Conservation (phyloP, 2,329 filamentous ascomycete species). For the Xylaria arbuscula region DNA sequence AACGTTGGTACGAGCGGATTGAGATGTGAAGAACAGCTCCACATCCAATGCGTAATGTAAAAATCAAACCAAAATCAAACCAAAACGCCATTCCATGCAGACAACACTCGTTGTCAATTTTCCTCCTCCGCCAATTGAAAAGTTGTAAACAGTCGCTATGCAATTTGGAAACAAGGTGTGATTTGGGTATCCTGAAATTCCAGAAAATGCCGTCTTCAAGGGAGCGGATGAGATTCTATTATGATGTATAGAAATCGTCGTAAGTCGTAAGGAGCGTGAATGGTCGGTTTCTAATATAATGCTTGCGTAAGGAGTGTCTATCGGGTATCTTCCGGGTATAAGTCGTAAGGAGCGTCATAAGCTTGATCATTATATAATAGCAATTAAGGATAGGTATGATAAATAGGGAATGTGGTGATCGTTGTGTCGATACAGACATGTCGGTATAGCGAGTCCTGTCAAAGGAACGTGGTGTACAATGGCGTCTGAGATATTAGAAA, state of each 20-base stretch:
- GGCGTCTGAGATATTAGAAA: slow-evolving; percentile 49
- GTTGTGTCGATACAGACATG: slow-evolving; percentile 53
- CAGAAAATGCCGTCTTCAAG: slow-evolving; percentile 50
- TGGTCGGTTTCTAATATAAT: slow-evolving; percentile 49
- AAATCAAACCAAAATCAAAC: slow-evolving; percentile 39
- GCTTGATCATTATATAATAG: slow-evolving; percentile 50
- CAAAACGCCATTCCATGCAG: slow-evolving; percentile 51
- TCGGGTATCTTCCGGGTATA: slow-evolving; percentile 55
- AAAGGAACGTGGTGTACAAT: slow-evolving; percentile 53
- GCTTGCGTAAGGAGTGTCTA: slow-evolving; percentile 59
- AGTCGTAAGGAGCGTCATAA: slow-evolving; percentile 54
- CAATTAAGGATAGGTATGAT: slow-evolving; percentile 46
- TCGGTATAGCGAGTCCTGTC: slow-evolving; percentile 50
- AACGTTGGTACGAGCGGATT: neutral
- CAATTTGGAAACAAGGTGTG: slow-evolving; percentile 60
- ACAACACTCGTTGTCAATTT: slow-evolving; percentile 47
- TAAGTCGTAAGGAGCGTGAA: slow-evolving; percentile 51
- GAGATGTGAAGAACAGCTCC: neutral
- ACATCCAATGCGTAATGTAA: slow-evolving; percentile 13
- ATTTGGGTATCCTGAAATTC: slow-evolving; percentile 50
- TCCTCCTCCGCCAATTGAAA: slow-evolving; percentile 46
- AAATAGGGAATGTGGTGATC: slow-evolving; percentile 52
- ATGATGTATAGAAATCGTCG: slow-evolving; percentile 51
- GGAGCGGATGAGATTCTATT: slow-evolving; percentile 54
- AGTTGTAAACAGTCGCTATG: slow-evolving; percentile 65